A percentile compares a stretch with the other conserved stretches of the same genome.
Conservation (phyloP, 2,329 filamentous ascomycete species). For the Anisogramma anomala region DNA sequence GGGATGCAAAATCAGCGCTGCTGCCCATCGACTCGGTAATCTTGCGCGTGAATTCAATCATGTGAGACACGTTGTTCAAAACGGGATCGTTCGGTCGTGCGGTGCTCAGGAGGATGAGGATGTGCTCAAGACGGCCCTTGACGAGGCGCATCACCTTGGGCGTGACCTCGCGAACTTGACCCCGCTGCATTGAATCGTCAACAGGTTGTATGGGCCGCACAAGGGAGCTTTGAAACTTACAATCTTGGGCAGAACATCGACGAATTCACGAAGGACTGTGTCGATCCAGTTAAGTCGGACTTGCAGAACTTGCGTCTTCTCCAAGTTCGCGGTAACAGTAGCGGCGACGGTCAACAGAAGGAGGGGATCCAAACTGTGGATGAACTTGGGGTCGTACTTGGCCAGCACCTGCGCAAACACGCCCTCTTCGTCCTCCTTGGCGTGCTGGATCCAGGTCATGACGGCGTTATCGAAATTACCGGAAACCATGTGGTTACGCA, state of each 20-base stretch:
- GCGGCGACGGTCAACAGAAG: conserved; percentile 54
- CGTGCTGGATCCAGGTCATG: conserved; percentile 55
- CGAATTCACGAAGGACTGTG: conserved; percentile 43
- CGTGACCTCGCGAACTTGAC: conserved; percentile 42
- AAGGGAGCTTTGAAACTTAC: conserved; percentile 31
- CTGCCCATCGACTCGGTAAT: conserved; percentile 19
- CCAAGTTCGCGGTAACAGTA: conserved; percentile 48
- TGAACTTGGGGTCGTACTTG: conserved; percentile 38
- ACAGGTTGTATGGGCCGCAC: not conserved
- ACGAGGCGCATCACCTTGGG: conserved; percentile 46
- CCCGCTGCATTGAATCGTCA: conserved; percentile 29
- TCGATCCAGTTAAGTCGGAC: conserved; percentile 51
- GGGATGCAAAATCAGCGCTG: not conserved
- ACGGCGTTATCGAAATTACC: conserved; percentile 52
- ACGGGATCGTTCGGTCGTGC: conserved; percentile 35
- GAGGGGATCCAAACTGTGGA: conserved; percentile 47
- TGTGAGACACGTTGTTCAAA: conserved; percentile 35
- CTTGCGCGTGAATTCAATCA: conserved; percentile 28
- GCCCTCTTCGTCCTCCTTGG: conserved; percentile 43
- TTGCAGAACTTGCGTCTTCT: conserved; percentile 35
- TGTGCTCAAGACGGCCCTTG: conserved; percentile 39
- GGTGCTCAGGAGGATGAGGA: conserved; percentile 39
- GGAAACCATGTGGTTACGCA: conserved; percentile 51
- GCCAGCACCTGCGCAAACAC: conserved; percentile 47
- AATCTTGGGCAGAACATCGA: conserved; percentile 34